Evolutionary conservation across 306 rosid genomes (phyloP).

Genomic region (Vigna angularis): DNA sequence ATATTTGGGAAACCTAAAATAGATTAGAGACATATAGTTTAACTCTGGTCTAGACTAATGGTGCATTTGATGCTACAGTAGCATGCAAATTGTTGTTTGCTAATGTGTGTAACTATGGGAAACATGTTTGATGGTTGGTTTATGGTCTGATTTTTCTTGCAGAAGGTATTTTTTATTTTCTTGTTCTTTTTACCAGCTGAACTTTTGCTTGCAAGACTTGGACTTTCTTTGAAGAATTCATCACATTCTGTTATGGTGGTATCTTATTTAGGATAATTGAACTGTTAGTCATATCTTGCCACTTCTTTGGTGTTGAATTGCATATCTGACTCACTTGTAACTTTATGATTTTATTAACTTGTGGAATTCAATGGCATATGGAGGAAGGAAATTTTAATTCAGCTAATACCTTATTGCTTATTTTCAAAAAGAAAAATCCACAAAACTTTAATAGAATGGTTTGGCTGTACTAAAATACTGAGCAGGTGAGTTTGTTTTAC

Average conservation of each 20-base stretch:
- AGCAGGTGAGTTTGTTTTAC: conserved; percentile 2
- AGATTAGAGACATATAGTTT: background rate
- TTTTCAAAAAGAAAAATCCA: background rate
- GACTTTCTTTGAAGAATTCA: conserved; percentile 16
- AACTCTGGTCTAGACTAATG: background rate
- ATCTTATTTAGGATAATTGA: conserved; percentile 29
- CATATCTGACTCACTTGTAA: conserved; percentile 10
- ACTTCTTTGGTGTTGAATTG: conserved; percentile 34
- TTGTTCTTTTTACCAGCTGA: background rate
- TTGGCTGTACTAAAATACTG: conserved; percentile 7
- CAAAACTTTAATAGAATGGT: background rate
- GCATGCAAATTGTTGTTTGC: conserved; percentile 23
- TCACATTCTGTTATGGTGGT: background rate
- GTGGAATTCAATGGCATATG: conserved; percentile 20
- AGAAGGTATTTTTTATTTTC: background rate
- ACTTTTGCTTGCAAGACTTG: background rate
- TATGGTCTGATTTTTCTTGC: background rate
- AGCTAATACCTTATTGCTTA: background rate
- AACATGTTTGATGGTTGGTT: conserved; percentile 22
- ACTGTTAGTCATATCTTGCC: background rate
- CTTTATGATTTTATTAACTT: background rate
- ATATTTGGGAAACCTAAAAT: background rate
- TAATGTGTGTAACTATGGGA: background rate
- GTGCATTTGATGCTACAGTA: conserved; percentile 22
- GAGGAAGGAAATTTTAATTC: background rate